These are phyloP conservation scores for Falciphora oryzae DNA, from an alignment of 2,329 filamentous ascomycete genomes.

Conservation along the genomic window DNA sequence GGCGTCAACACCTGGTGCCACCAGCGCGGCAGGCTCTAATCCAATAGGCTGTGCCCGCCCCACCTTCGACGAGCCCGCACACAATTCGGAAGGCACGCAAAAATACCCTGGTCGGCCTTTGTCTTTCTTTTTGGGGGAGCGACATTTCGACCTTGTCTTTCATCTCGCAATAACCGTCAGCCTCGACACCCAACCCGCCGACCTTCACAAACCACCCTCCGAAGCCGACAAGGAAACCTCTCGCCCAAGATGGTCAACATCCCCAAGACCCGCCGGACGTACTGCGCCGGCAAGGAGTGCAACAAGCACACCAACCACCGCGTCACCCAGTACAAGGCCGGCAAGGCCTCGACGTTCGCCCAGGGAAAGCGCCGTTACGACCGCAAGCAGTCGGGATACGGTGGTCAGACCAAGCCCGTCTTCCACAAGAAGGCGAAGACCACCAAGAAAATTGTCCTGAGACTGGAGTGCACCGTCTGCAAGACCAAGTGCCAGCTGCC, in stretches of 20 bases:
- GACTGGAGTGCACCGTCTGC: conserved; percentile 95
- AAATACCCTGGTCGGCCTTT: not conserved
- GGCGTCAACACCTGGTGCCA: too few species aligned
- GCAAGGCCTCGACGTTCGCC: conserved; percentile 31
- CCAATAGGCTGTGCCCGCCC: not conserved
- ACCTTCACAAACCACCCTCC: conserved; percentile 7
- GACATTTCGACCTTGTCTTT: not conserved
- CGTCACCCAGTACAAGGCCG: conserved; percentile 73
- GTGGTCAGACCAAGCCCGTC: conserved; percentile 99
- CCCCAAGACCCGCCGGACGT: conserved; percentile 79
- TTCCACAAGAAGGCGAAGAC: conserved; percentile 99
- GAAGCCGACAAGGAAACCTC: conserved; percentile 14
- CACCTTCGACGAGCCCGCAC: not conserved
- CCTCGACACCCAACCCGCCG: conserved; percentile 10
- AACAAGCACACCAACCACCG: conserved; percentile 72
- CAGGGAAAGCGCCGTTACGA: conserved; percentile 99
- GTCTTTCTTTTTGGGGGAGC: not conserved
- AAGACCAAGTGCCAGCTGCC: conserved; percentile 98
- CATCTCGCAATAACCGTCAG: not conserved
- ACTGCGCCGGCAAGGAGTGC: conserved; percentile 65
- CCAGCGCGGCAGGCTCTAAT: too few species aligned
- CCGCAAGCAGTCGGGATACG: conserved; percentile 98
- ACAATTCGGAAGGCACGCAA: not conserved
- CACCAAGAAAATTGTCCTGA: conserved; percentile 99
- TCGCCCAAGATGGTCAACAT: conserved; percentile 63